A percentile compares a stretch with the other conserved stretches of the same genome.
These are phyloP conservation scores for Phytophthora pseudosyringae DNA, from an alignment of 352 stramenopile genomes.

Conservation along the genomic window DNA sequence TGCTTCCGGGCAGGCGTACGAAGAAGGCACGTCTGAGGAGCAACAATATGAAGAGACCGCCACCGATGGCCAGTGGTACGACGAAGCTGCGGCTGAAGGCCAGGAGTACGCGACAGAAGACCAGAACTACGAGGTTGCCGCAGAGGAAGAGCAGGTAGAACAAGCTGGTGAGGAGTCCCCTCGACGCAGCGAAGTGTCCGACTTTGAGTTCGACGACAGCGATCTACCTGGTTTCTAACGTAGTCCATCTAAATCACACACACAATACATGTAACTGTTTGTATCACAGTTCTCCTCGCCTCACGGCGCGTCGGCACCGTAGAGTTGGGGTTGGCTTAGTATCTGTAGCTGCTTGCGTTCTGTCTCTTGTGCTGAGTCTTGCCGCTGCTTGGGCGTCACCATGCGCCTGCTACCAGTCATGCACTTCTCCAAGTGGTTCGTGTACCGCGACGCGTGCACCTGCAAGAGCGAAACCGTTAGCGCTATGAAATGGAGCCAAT, in stretches of 20 bases:
- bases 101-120: slow-evolving; percentile 18
- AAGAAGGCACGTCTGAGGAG: slow-evolving; percentile 12
- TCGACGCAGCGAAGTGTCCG: slow-evolving; percentile 44
- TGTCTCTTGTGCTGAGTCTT: slow-evolving; percentile 43
- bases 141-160: slow-evolving; percentile 10
- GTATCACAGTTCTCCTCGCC: slow-evolving; percentile 7
- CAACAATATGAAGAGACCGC: slow-evolving; percentile 7
- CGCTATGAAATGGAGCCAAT: background rate
- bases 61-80: slow-evolving; percentile 12
- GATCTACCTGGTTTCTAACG: slow-evolving; percentile 60
- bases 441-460: slow-evolving; percentile 76
- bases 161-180: slow-evolving; percentile 20
- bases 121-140: slow-evolving; percentile 8
- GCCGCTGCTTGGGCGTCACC: slow-evolving; percentile 40
- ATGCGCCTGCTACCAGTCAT: slow-evolving; percentile 63
- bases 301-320: slow-evolving; percentile 21
- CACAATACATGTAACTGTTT: slow-evolving; percentile 11
- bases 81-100: slow-evolving; percentile 19
- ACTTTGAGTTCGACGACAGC: slow-evolving; percentile 68
- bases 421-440: slow-evolving; percentile 78
- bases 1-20: background rate
- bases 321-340: slow-evolving; percentile 41
- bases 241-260: slow-evolving; percentile 10
- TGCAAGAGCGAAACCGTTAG: slow-evolving; percentile 23
- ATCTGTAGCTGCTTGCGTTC: slow-evolving; percentile 48